Evolutionary conservation across 345 rosid genomes (phyloP).

Genomic region (Ceriops decandra): DNA sequence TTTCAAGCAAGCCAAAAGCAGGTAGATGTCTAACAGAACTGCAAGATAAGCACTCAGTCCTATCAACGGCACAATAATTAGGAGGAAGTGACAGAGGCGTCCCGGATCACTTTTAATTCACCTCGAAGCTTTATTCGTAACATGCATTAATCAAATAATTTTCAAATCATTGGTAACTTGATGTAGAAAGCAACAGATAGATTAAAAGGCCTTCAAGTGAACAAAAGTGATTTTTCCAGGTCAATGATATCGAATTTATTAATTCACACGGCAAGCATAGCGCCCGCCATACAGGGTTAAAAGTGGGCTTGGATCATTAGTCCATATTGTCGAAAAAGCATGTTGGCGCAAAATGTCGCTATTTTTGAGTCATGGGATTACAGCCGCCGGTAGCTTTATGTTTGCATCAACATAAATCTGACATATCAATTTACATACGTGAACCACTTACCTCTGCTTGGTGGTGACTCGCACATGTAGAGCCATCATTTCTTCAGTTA

Average conservation of each 20-base stretch:
- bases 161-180: slow-evolving; percentile 11
- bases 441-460: background rate
- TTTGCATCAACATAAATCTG: slow-evolving; percentile 5
- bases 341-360: background rate
- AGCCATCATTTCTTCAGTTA: background rate
- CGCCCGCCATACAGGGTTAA: background rate
- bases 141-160: slow-evolving; percentile 6
- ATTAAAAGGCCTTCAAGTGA: background rate
- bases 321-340: background rate
- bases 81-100: slow-evolving; percentile 22
- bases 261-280: background rate
- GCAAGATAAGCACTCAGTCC: slow-evolving; percentile 14
- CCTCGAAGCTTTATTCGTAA: background rate
- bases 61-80: slow-evolving; percentile 25
- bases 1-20: slow-evolving; percentile 9
- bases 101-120: slow-evolving; percentile 9
- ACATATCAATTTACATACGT: background rate
- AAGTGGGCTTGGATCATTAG: slow-evolving; percentile 9
- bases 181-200: background rate
- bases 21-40: slow-evolving; percentile 7
- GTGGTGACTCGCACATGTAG: background rate
- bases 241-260: background rate
- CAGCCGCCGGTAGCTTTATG: slow-evolving; percentile 10
- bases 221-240: background rate
- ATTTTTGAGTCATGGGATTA: background rate